Percentiles rank a stretch among this genome's conserved stretches.
Conservation (phyloP, 2,329 filamentous ascomycete species). For the Zasmidium citrigriseum region DNA sequence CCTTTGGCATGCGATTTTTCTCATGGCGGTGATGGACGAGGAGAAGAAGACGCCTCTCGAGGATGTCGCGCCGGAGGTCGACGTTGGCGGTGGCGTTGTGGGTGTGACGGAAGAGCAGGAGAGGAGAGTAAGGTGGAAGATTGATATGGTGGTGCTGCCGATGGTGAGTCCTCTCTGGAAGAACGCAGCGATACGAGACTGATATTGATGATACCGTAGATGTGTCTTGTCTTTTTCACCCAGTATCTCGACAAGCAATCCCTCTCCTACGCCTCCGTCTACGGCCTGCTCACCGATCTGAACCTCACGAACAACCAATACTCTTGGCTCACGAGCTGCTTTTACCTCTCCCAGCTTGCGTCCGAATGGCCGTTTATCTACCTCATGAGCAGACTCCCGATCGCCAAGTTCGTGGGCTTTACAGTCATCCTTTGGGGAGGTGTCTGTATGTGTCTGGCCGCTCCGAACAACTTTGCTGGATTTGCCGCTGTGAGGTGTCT, state of each 20-base stretch:
- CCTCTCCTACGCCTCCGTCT: constrained; percentile 52
- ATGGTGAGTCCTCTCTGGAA: constrained; percentile 10
- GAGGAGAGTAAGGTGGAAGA: constrained; percentile 19
- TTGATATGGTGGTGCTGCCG: constrained; percentile 20
- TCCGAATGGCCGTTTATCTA: constrained; percentile 55
- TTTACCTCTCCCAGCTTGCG: constrained; percentile 45
- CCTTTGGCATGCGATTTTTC: too few relatives aligned
- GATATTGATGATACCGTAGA: constrained; percentile 11
- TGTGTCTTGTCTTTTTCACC: constrained; percentile 32
- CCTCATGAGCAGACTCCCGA: constrained; percentile 51
- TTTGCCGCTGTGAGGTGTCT: constrained; percentile 31
- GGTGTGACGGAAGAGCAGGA: constrained; percentile 8
- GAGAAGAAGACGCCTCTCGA: constrained; percentile 9
- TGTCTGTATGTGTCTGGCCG: constrained; percentile 49
- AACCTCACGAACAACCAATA: constrained; percentile 49
- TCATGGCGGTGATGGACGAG: constrained; percentile 1
- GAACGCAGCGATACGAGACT: background rate
- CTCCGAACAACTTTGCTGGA: constrained; percentile 41
- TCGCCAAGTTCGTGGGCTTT: constrained; percentile 53
- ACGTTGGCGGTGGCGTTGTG: constrained; percentile 11
- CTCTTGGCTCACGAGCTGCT: constrained; percentile 51
- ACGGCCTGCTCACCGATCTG: constrained; percentile 51
- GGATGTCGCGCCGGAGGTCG: background rate
- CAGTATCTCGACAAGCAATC: constrained; percentile 52
- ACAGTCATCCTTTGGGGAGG: constrained; percentile 48